Base-by-base conservation (phyloP, 2,329 filamentous ascomycete genomes). In the Fusarium anguioides region DNA sequence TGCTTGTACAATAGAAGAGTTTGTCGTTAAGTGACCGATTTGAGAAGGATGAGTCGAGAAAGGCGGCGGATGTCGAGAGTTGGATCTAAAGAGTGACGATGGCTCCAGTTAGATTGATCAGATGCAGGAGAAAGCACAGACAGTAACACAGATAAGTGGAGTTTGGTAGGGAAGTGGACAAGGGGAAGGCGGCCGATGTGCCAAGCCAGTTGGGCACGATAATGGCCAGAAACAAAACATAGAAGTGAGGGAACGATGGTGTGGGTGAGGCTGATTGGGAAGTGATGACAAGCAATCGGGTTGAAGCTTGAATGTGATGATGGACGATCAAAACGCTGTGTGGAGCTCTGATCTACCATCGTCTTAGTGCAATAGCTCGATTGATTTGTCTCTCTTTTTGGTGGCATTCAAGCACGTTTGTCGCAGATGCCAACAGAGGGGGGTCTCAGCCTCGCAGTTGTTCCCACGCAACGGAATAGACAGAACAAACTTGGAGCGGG, bases 21-120 rank as follows among this genome's bases (percentile, higher is more conserved):
- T 91, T 31, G 88, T 87, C 46, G 90, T 91, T 61, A 91, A 81
- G 76, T 91, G 88, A 64, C 87, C 88, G 72, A 86, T 83, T 71
- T 91, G 89, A 31, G 90, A 90, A 51, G 88, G 85, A 75, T 88
- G 87, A 26, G 85, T 81, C 40, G 86, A 86, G 57, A 74, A 67
- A 63, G 71, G 70, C 47, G 67, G 69, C 52, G 68, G 58, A 36
- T 74, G 72, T 68, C 74, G 75, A 68, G 66, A 60, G 60, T 65
- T 65, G 52, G 75, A 70, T 66, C 72, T 72, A 62, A 58, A 57
- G 57, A 45, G 54, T 60, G 71, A 67, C 59, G 69, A 70, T 64
- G 66, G 49, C 53, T 68, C 48, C 66, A 66, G 69, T 73, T 59
- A 64, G 60, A 64, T 64, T 41, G 45, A 60, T 60, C 27, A 52